These are phyloP conservation scores for Hordeum marinum DNA, from an alignment of 176 grass and related monocot species.

Conservation along the genomic window DNA sequence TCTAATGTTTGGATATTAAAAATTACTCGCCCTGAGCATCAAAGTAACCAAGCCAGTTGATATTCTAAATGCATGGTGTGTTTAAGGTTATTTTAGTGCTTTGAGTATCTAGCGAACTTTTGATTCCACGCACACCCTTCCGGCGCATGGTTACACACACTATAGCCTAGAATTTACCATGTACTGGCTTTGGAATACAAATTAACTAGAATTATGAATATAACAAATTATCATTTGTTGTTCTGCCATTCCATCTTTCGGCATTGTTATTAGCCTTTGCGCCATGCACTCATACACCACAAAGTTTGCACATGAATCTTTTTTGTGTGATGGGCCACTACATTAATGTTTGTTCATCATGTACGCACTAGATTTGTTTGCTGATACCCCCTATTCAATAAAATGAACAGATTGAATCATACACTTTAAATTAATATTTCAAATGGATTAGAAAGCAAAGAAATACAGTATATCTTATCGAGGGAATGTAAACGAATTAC, in stretches of 20 bases:
- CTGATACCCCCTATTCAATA: background rate
- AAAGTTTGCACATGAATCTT: background rate
- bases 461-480: background rate
- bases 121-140: background rate
- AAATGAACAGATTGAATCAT: background rate
- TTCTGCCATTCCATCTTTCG: background rate
- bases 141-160: background rate
- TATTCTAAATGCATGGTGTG: background rate
- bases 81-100: background rate
- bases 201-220: background rate
- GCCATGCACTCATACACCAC: background rate
- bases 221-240: background rate
- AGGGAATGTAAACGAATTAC: slow-evolving; percentile 35
- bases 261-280: background rate
- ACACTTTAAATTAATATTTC: background rate
- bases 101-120: background rate
- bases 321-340: background rate
- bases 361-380: background rate
- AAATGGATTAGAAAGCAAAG: background rate
- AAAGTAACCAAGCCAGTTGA: background rate
- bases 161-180: background rate
- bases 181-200: background rate
- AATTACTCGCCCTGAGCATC: background rate
- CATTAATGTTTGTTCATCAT: background rate
- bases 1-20: background rate